Base-by-base conservation (phyloP, 257 asterid species). In the Mentha longifolia region DNA sequence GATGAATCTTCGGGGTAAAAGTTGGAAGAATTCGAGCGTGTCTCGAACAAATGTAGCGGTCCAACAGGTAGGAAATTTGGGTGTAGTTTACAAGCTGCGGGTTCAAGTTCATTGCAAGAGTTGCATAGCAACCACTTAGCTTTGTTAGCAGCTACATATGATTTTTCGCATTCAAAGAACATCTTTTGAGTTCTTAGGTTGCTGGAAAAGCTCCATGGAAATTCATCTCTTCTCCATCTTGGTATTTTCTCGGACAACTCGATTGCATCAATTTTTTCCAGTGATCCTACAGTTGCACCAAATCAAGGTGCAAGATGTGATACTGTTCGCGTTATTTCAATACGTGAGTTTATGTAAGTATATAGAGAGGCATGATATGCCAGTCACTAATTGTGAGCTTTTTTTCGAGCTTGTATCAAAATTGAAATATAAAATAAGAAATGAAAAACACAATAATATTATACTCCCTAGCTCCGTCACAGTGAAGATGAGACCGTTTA, bases 61-160 rank as follows among this genome's bases (percentile, higher is more conserved):
- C 86, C 89, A 9, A 84, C 30, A 2, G 85, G 80, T 4, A 69
- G 35, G 6, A 74, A 35, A 0, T 57, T 69, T 0, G 85, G 85
- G 41, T 50, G 17, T n/a, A 79, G 39, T 20, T 73, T 16, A 57
- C 75, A 78, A 25, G 79, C 75, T 55, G 78, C 64, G 47, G 79
- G 42, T 63, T 84, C 85, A n/a, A 78, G n/a, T n/a, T n/a, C n/a
- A n/a, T n/a, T n/a, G n/a, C n/a, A n/a, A n/a, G n/a, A n/a, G n/a
- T n/a, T n/a, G 77, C 52, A 4, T 16, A 78, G 67, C 11, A 63
- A 28, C 77, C 59, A 64, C 47, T 74, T 74, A 5, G 57, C 58
- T 30, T 57, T 33, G 3, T 7, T 16, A 10, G 47, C 5, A 10
- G 51, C 22, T 17, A 9, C 11, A n/a, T 43, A 11, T 17, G 19